A percentile compares a stretch with the other conserved stretches of the same genome.
Evolutionary conservation across 495 filamentous ascomycete species (phyloP).

Genomic region (Xylaria intraflava): DNA sequence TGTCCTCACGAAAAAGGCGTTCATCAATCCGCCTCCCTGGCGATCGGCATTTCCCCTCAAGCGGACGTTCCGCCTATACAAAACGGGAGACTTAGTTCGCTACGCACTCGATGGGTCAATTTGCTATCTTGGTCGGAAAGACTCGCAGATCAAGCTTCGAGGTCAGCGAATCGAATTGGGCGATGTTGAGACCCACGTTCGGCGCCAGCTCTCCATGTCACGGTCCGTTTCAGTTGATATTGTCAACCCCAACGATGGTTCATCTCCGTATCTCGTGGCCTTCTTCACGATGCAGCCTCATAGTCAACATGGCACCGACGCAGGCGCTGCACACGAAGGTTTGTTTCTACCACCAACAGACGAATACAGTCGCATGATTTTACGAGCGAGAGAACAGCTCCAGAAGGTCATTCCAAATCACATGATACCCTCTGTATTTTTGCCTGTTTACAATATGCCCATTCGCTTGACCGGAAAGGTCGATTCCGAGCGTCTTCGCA

Average conservation of each 20-base stretch:
- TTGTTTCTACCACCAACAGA: slow-evolving; percentile 19
- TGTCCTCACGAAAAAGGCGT: slow-evolving; percentile 37
- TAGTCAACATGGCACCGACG: background rate
- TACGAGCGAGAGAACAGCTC: slow-evolving; percentile 16
- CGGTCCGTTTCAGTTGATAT: slow-evolving; percentile 37
- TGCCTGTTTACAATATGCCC: slow-evolving; percentile 52
- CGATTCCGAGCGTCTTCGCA: slow-evolving; percentile 52
- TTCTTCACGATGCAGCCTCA: slow-evolving; percentile 32
- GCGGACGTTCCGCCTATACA: slow-evolving; percentile 50
- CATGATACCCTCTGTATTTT: slow-evolving; percentile 59
- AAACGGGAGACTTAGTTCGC: slow-evolving; percentile 59
- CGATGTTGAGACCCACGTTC: slow-evolving; percentile 57
- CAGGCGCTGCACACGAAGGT: slow-evolving; percentile 15
- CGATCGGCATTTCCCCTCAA: slow-evolving; percentile 31
- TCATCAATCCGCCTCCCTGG: slow-evolving; percentile 49
- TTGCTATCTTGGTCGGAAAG: slow-evolving; percentile 56
- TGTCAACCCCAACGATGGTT: slow-evolving; percentile 31
- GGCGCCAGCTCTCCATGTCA: slow-evolving; percentile 26
- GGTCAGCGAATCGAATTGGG: slow-evolving; percentile 61
- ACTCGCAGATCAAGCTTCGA: slow-evolving; percentile 60
- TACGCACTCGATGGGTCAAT: slow-evolving; percentile 54
- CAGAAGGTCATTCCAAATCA: slow-evolving; percentile 37
- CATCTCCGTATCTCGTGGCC: slow-evolving; percentile 32
- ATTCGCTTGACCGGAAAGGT: slow-evolving; percentile 53
- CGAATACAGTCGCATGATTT: slow-evolving; percentile 14